Conservation (phyloP, 2,329 filamentous ascomycete species). For the Incumbomyces lentus region DNA sequence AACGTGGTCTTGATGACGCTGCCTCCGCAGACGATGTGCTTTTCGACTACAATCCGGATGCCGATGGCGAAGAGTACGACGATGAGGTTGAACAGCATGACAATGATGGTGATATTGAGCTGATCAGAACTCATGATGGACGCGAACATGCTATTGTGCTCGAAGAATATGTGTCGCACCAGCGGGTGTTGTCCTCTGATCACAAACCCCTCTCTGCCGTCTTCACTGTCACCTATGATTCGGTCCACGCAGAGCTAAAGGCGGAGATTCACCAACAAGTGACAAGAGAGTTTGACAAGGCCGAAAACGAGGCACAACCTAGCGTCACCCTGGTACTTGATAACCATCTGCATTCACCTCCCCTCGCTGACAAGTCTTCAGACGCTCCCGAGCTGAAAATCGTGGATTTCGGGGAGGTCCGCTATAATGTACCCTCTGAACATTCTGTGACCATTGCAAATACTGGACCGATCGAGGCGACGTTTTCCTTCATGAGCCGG, state of each 20-base stretch:
- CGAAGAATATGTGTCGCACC: constrained; percentile 75
- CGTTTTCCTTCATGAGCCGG: constrained; percentile 67
- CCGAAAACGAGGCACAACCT: constrained; percentile 82
- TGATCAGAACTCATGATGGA: constrained; percentile 20
- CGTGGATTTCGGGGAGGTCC: constrained; percentile 68
- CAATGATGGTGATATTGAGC: constrained; percentile 21
- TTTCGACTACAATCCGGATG: constrained; percentile 82
- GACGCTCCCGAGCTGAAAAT: constrained; percentile 36
- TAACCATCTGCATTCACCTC: constrained; percentile 29
- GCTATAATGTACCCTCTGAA: constrained; percentile 55
- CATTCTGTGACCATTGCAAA: constrained; percentile 78
- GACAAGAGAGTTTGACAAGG: constrained; percentile 74
- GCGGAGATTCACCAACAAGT: constrained; percentile 77
- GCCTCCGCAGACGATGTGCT: constrained; percentile 70
- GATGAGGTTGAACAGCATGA: constrained; percentile 43
- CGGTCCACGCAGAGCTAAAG: constrained; percentile 75
- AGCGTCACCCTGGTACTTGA: constrained; percentile 76
- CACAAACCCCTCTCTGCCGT: constrained; percentile 84
- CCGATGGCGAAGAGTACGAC: constrained; percentile 51
- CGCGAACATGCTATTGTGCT: constrained; percentile 42
- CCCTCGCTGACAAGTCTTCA: constrained; percentile 30
- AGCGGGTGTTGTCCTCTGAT: constrained; percentile 81
- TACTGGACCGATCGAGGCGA: constrained; percentile 72
- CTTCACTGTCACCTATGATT: constrained; percentile 77
- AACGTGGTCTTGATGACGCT: constrained; percentile 62